Evolutionary conservation across 371 early-diverging fungal species (phyloP).

Genomic region (Fennellomyces sp.): DNA sequence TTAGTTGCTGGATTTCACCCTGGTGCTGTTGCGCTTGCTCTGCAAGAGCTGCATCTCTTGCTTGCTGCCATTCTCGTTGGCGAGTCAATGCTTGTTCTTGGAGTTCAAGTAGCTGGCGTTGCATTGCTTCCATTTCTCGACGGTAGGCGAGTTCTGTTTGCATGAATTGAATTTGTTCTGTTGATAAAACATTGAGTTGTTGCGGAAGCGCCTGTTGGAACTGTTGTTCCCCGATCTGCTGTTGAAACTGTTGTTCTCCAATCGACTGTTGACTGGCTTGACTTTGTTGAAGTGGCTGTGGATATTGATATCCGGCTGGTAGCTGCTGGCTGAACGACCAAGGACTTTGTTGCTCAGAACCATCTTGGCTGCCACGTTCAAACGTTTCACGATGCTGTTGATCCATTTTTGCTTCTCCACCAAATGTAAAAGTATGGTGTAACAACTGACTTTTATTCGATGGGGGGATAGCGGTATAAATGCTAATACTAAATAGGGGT

Average conservation of each 20-base stretch:
- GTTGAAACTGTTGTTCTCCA: background rate
- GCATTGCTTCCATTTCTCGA: background rate
- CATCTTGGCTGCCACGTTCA: no score
- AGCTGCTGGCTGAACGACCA: background rate
- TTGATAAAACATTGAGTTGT: background rate
- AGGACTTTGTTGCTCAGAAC: no score
- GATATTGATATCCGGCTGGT: background rate
- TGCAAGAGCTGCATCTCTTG: background rate
- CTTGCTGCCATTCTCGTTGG: background rate
- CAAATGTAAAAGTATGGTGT: background rate
- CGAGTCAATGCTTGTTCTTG: background rate
- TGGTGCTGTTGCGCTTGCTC: background rate
- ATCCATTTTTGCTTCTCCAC: background rate
- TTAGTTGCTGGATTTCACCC: background rate
- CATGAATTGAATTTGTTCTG: background rate
- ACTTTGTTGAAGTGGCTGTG: background rate
- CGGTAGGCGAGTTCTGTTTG: background rate
- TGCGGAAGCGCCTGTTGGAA: background rate
- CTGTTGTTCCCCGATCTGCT: no score
- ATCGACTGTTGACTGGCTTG: background rate
- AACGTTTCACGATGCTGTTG: no score
- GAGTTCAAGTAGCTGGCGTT: background rate
- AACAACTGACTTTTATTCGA: background rate
- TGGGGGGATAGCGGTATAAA: background rate
- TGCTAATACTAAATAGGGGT: background rate